Percentiles rank a stretch among this genome's conserved stretches.
These are phyloP conservation scores for Aspergillus diversus DNA, from an alignment of 495 filamentous ascomycete species.

Conservation along the genomic window DNA sequence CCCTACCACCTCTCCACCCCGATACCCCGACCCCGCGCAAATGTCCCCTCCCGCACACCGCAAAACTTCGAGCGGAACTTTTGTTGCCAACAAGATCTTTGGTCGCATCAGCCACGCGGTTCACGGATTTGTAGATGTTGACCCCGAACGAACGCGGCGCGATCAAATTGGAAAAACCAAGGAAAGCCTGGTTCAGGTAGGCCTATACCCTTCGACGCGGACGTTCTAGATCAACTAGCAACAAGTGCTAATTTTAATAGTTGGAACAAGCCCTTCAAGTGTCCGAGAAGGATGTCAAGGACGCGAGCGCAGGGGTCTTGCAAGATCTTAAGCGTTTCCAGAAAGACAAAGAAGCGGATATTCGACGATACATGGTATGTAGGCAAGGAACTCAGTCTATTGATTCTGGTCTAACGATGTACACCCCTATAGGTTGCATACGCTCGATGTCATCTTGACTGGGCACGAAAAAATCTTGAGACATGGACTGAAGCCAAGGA, in stretches of 20 bases:
- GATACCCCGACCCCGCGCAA: conserved; percentile 36
- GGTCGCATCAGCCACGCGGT: conserved; percentile 92
- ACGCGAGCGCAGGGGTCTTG: conserved; percentile 83
- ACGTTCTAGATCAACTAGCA: neutral
- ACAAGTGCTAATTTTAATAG: conserved; percentile 41
- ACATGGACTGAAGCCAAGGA: conserved; percentile 93
- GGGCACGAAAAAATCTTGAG: conserved; percentile 96
- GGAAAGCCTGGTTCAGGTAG: conserved; percentile 67
- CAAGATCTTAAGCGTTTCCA: conserved; percentile 93
- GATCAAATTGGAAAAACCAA: conserved; percentile 95
- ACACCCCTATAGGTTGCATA: conserved; percentile 73
- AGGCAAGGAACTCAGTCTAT: conserved; percentile 3
- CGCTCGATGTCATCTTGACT: conserved; percentile 92
- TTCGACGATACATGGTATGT: conserved; percentile 92
- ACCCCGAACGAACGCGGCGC: conserved; percentile 87
- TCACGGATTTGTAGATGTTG: conserved; percentile 93
- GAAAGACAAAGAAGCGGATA: conserved; percentile 88
- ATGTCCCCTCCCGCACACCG: conserved; percentile 55
- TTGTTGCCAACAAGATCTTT: conserved; percentile 91
- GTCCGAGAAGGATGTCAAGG: conserved; percentile 85
- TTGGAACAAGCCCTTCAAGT: conserved; percentile 88
- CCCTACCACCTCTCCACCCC: conserved; percentile 58
- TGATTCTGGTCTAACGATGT: conserved; percentile 15
- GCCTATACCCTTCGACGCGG: conserved; percentile 16
- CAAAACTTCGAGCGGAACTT: conserved; percentile 76